Evolutionary conservation across 495 filamentous ascomycete genomes (phyloP).

Genomic region (Choiromyces venosus): DNA sequence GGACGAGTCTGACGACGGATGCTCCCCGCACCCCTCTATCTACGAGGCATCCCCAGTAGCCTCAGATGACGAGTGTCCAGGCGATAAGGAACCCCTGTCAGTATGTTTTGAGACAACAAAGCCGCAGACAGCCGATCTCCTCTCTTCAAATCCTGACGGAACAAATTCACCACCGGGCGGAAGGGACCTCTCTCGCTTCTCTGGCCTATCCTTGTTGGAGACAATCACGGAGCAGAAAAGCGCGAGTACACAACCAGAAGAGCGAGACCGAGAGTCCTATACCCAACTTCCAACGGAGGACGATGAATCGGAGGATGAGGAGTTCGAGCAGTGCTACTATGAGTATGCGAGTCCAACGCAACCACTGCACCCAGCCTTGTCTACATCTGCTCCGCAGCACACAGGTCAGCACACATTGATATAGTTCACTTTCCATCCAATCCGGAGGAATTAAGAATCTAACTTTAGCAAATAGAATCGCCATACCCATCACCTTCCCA

Average conservation of each 20-base stretch:
- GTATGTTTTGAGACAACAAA: slow-evolving; percentile 27
- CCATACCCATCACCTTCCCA: slow-evolving; percentile 26
- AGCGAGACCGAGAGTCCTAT: slow-evolving; percentile 20
- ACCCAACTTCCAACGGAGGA: slow-evolving; percentile 24
- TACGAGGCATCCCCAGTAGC: slow-evolving; percentile 42
- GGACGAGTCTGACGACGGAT: slow-evolving; percentile 41
- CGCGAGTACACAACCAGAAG: slow-evolving; percentile 9
- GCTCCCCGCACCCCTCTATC: slow-evolving; percentile 40
- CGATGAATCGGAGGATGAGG: slow-evolving; percentile 27
- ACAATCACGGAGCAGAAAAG: slow-evolving; percentile 41
- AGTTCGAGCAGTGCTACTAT: slow-evolving; percentile 30
- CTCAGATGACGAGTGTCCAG: slow-evolving; percentile 29
- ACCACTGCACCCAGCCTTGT: slow-evolving; percentile 36
- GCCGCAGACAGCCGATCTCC: slow-evolving; percentile 19
- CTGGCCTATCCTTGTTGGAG: slow-evolving; percentile 35
- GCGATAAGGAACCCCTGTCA: slow-evolving; percentile 28
- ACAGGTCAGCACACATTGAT: slow-evolving; percentile 17
- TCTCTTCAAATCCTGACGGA: slow-evolving; percentile 9
- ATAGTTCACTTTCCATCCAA: background rate
- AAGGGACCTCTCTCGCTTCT: slow-evolving; percentile 35
- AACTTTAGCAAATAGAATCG: slow-evolving; percentile 7
- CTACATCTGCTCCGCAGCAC: slow-evolving; percentile 32
- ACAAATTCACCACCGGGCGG: slow-evolving; percentile 5
- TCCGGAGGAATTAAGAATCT: background rate
- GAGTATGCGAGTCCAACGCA: slow-evolving; percentile 41